phyloP scores from a whole-genome alignment of 2,329 filamentous ascomycete species.

The Nothopassalora personata region DNA sequence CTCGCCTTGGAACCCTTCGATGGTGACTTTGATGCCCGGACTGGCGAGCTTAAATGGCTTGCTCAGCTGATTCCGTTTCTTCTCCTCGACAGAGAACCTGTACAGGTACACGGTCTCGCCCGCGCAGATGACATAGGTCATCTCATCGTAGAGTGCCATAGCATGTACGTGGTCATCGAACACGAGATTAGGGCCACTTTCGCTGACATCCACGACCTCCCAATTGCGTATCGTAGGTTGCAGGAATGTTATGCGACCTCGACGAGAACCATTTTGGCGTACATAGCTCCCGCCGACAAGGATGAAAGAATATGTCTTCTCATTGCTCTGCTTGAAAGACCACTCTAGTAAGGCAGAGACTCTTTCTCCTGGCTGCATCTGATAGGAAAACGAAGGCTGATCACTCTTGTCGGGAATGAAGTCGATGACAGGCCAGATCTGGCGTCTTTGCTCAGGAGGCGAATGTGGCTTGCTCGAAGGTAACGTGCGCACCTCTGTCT shows the following conservation, averaged over 20 bases:
- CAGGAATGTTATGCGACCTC: conserved; percentile 45
- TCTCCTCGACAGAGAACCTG: conserved; percentile 32
- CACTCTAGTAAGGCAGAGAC: conserved; percentile 61
- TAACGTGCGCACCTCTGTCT: conserved; percentile 30
- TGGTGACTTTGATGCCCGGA: conserved; percentile 47
- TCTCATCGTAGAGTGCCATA: conserved; percentile 50
- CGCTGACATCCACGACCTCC: conserved; percentile 49
- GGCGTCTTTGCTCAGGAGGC: conserved; percentile 31
- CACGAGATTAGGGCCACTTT: conserved; percentile 41
- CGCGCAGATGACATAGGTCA: conserved; percentile 50
- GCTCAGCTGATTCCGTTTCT: conserved; percentile 27
- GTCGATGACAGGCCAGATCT: conserved; percentile 42
- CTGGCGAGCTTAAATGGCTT: conserved; percentile 29
- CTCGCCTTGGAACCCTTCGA: conserved; percentile 22
- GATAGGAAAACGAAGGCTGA: conserved; percentile 10
- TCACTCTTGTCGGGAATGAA: conserved; percentile 33
- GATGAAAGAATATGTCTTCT: conserved; percentile 57
- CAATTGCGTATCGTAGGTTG: conserved; percentile 29
- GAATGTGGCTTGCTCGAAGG: conserved; percentile 15
- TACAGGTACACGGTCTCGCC: conserved; percentile 40
- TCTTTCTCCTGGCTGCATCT: conserved; percentile 52
- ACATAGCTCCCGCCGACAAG: conserved; percentile 50
- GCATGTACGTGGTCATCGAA: conserved; percentile 51
- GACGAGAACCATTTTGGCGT: conserved; percentile 26
- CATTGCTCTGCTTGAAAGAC: conserved; percentile 42